Percentiles rank a stretch among this genome's conserved stretches.
phyloP scores from a whole-genome alignment of 495 filamentous ascomycete species.

The Letharia columbiana region DNA sequence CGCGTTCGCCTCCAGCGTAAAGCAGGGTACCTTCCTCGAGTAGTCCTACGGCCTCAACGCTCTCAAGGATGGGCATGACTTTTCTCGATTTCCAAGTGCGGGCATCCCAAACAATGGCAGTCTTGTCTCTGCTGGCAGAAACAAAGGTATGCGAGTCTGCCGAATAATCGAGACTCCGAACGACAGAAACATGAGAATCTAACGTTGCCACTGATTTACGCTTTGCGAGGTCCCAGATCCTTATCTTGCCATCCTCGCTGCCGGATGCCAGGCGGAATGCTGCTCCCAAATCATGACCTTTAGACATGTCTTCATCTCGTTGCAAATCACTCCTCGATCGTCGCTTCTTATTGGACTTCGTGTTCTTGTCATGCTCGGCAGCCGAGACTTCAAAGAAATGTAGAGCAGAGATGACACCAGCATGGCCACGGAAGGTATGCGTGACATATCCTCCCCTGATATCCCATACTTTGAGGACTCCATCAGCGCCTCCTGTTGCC shows the following conservation, averaged over 20 bases:
- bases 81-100: conserved; percentile 73
- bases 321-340: conserved; percentile 38
- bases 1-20: conserved; percentile 81
- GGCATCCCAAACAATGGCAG: conserved; percentile 82
- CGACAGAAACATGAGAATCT: conserved; percentile 87
- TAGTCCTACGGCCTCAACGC: conserved; percentile 77
- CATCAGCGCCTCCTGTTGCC: conserved; percentile 86
- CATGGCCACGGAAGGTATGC: conserved; percentile 88
- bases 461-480: conserved; percentile 93
- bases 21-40: conserved; percentile 57
- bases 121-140: conserved; percentile 91
- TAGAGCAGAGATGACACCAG: conserved; percentile 81
- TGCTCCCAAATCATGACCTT: conserved; percentile 33
- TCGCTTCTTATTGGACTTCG: conserved; percentile 37
- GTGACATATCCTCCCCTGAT: conserved; percentile 84
- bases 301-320: conserved; percentile 37
- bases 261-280: conserved; percentile 82
- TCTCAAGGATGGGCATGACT: conserved; percentile 77
- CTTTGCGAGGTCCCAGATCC: conserved; percentile 86
- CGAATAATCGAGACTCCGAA: conserved; percentile 76
- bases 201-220: conserved; percentile 66
- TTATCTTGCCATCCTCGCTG: conserved; percentile 81
- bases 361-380: conserved; percentile 31
- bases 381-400: conserved; percentile 72
- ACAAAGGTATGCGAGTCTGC: conserved; percentile 62